phyloP scores from a whole-genome alignment of 148 eudicot genomes.

The Pharnaceum exiguum region DNA sequence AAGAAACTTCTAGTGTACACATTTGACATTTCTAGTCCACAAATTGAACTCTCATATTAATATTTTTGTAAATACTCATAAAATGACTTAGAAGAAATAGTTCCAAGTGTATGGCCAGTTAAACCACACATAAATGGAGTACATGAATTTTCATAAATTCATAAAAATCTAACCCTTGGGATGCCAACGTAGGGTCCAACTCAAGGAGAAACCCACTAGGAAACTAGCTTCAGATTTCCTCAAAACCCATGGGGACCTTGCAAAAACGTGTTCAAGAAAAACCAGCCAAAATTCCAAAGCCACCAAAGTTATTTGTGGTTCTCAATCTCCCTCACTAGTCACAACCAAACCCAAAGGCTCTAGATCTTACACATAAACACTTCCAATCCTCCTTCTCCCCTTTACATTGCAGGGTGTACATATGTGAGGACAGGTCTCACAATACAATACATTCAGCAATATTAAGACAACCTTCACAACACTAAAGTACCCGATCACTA shows the following conservation, averaged over 20 bases:
- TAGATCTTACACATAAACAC: constrained; percentile 21
- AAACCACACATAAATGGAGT: no score
- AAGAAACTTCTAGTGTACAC: no score
- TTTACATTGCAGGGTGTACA: constrained; percentile 15
- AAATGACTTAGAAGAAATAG: no score
- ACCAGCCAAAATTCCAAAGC: constrained; percentile 3
- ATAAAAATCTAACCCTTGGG: no score
- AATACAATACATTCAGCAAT: no score
- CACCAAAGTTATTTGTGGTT: constrained; percentile 13
- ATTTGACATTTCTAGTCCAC: no score
- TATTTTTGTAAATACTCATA: no score
- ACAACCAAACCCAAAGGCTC: constrained; percentile 19
- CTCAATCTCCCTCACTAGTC: not conserved
- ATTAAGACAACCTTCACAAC: not conserved
- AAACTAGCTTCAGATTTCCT: constrained; percentile 27
- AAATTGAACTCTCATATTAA: no score
- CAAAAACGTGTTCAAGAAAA: constrained; percentile 5
- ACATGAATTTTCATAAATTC: no score
- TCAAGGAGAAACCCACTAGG: constrained; percentile 23
- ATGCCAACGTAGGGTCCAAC: constrained; percentile 13
- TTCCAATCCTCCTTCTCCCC: not conserved
- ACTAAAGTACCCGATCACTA: constrained; percentile 27
- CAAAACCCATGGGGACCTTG: constrained; percentile 15
- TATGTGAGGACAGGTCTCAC: no score
- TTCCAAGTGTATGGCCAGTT: not conserved